Percentiles rank a stretch among this genome's conserved stretches.
phyloP scores from a whole-genome alignment of 441 rosid genomes.

The Omphalea diandra region DNA sequence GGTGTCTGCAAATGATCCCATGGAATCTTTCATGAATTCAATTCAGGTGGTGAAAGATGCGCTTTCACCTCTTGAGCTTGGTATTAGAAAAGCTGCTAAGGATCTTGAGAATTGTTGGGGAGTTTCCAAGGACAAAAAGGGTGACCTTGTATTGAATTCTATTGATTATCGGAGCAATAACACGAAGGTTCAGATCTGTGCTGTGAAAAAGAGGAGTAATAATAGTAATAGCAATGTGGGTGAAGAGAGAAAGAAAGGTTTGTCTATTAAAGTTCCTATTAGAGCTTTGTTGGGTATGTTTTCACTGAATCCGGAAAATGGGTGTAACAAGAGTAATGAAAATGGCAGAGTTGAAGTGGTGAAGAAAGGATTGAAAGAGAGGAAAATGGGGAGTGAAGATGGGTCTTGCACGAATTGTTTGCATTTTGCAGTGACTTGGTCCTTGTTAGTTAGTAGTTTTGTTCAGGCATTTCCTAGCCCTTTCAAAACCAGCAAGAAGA shows the following conservation, averaged over 20 bases:
- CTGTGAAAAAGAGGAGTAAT: constrained; percentile 36
- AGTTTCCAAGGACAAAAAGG: constrained; percentile 28
- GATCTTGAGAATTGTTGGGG: constrained; percentile 77
- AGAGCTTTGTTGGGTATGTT: constrained; percentile 53
- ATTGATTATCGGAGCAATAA: constrained; percentile 22
- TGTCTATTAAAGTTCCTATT: constrained; percentile 62
- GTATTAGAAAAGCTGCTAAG: constrained; percentile 68
- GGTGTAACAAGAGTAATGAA: constrained; percentile 1
- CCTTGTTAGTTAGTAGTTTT: constrained; percentile 68
- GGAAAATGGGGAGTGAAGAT: constrained; percentile 41
- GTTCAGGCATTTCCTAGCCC: constrained; percentile 69
- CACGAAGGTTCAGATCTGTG: constrained; percentile 34
- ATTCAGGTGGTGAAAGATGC: constrained; percentile 72
- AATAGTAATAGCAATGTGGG: constrained; percentile 24
- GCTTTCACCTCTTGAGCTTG: constrained; percentile 66
- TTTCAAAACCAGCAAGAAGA: constrained; percentile 54
- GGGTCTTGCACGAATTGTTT: constrained; percentile 71
- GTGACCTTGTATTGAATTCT: constrained; percentile 34
- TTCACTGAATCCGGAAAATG: constrained; percentile 42
- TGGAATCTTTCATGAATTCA: constrained; percentile 63
- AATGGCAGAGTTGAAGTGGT: constrained; percentile 31
- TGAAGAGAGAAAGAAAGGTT: constrained; percentile 65
- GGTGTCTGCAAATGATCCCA: constrained; percentile 73
- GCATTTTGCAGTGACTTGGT: constrained; percentile 78
- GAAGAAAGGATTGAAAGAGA: constrained; percentile 45